Evolutionary conservation across 768 basidiomycete genomes (phyloP).

Genomic region (Psilocybe sp.): DNA sequence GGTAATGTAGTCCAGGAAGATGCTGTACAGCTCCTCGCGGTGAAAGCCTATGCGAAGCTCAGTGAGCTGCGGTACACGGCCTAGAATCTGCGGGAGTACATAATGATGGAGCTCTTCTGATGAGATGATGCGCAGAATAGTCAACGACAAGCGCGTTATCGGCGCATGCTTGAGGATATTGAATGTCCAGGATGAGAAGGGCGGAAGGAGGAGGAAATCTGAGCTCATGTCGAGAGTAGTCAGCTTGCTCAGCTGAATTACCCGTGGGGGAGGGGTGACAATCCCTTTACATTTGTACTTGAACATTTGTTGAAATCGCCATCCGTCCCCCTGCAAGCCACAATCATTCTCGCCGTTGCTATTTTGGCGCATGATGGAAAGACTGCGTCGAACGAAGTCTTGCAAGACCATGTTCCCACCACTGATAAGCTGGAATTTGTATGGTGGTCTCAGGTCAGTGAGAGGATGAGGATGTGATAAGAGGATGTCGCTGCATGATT

Average conservation of each 20-base stretch:
- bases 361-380: neutral
- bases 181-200: constrained; percentile 11
- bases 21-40: neutral
- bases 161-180: constrained; percentile 7
- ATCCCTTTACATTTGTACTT: neutral
- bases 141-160: constrained; percentile 6
- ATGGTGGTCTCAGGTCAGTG: neutral
- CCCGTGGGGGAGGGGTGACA: neutral
- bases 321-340: constrained; percentile 6
- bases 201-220: constrained; percentile 10
- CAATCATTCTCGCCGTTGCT: neutral
- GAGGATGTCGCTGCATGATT: constrained; percentile 5
- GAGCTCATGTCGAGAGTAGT: constrained; percentile 5
- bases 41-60: constrained; percentile 4
- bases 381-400: neutral
- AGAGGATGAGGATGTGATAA: constrained; percentile 8
- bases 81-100: constrained; percentile 6
- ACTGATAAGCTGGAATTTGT: constrained; percentile 4
- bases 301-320: constrained; percentile 3
- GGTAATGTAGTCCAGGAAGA: constrained; percentile 2
- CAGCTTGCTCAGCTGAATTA: neutral
- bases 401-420: neutral
- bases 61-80: constrained; percentile 3
- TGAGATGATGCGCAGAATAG: constrained; percentile 3
- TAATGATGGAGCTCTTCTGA: constrained; percentile 9